A percentile compares a stretch with the other conserved stretches of the same genome.
Evolutionary conservation across 768 basidiomycete genomes (phyloP).

Genomic region (Mycena metata): DNA sequence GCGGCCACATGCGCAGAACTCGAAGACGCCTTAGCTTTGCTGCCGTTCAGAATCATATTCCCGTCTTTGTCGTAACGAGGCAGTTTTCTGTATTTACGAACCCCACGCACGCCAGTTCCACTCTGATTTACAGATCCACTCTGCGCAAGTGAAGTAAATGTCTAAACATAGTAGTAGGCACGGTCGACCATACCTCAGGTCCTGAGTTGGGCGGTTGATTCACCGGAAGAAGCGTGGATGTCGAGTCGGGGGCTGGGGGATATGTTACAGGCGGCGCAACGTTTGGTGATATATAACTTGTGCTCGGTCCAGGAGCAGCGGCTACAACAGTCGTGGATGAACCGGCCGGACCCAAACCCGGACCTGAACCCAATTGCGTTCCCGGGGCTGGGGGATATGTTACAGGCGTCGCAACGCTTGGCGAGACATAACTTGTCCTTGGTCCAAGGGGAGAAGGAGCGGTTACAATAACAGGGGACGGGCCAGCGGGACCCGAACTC

Average conservation of each 20-base stretch:
- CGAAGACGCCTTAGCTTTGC: constrained; percentile 6
- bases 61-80: constrained; percentile 28
- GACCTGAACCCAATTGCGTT: neutral
- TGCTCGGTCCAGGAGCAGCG: neutral
- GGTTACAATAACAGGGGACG: constrained; percentile 2
- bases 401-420: neutral
- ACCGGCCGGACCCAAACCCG: neutral
- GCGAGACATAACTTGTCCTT: no score
- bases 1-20: neutral
- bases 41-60: neutral
- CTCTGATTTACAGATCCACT: neutral
- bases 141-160: neutral
- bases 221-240: constrained; percentile 23
- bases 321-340: constrained; percentile 1
- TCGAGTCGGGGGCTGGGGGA: constrained; percentile 20
- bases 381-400: constrained; percentile 3
- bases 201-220: constrained; percentile 23
- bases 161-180: neutral
- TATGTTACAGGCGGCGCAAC: neutral
- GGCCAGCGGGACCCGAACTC: neutral
- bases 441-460: neutral
- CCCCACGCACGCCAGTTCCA: neutral
- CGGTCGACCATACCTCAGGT: constrained; percentile 5
- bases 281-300: neutral
- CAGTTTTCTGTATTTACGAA: constrained; percentile 27